Base-by-base conservation (phyloP, 176 grass and related monocot genomes). In the Aegilops tauschii region DNA sequence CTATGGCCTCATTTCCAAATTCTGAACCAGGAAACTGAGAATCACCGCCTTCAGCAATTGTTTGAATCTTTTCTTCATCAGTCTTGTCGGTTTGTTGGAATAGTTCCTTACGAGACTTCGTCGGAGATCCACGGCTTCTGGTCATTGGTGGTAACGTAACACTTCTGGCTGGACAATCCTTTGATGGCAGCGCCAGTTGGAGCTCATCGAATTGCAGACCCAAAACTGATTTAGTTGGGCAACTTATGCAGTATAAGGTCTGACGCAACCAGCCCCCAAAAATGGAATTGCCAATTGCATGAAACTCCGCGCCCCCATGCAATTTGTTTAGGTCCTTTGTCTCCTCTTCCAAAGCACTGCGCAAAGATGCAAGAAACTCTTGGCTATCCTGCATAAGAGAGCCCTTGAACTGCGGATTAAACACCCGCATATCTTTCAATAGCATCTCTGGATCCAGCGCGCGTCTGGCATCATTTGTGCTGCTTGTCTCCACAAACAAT, bases 311-410 rank as follows among this genome's bases (percentile, higher is more conserved):
- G 70, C 12, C 73, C 20, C 54, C 65, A 67, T 85, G 59, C 52
- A 69, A 64, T 66, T 84, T 30, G 13, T 45, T 52, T 39, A 37
- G 37, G 85, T 88, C 86, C 75, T 92, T 84, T 12, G 39, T 39
- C 74, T 98, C 96, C 2, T 63, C 32, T 54, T 30, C n/a, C 69
- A 98, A 92, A 42, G 69, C 84, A 68, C 80, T 61, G 62, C 62
- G 70, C 58, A 98, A 78, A 83, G 27, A 89, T 5, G 61, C 21
- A 31, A 98, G 88, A 18, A 98, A 83, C 61, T 98, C 93, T 61
- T 90, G 83, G 82, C 96, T 95, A 66, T 98, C 90, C 2, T 90
- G 88, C 81, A 94, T 88, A 52, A 61, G 34, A 34, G 49, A 68
- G 5, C 62, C 71, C 29, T 40, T 14, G 21, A 83, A 98, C 47